These are phyloP conservation scores for Phytophthora aleatoria DNA, from an alignment of 352 stramenopile genomes.

Conservation along the genomic window DNA sequence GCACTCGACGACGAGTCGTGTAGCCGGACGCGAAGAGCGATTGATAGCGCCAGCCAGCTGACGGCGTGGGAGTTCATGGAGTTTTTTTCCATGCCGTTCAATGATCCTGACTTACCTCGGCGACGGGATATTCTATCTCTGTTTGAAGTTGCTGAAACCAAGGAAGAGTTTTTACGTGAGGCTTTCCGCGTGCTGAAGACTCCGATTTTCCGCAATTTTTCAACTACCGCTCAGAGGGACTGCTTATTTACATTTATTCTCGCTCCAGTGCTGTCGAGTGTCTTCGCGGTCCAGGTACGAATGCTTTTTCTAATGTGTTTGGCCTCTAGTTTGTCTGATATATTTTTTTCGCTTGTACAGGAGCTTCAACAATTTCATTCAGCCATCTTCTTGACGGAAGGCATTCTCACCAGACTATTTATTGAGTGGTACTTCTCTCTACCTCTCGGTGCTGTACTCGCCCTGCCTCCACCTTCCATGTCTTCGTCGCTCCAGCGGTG, in stretches of 20 bases:
- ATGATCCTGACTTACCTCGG: slow-evolving; percentile 56
- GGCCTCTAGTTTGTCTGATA: slow-evolving; percentile 11
- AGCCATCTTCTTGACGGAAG: slow-evolving; percentile 58
- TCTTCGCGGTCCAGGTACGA: slow-evolving; percentile 81
- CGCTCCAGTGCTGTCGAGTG: slow-evolving; percentile 71
- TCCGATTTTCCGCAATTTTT: slow-evolving; percentile 57
- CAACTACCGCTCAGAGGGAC: slow-evolving; percentile 34
- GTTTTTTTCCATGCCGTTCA: slow-evolving; percentile 84
- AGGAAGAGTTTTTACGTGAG: slow-evolving; percentile 62
- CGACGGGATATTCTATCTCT: slow-evolving; percentile 68
- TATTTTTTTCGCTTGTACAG: slow-evolving; percentile 31
- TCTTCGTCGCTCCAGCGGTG: slow-evolving; percentile 83
- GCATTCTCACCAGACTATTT: slow-evolving; percentile 62
- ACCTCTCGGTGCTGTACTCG: slow-evolving; percentile 58
- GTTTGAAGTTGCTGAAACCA: slow-evolving; percentile 61
- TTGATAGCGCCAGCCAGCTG: slow-evolving; percentile 47
- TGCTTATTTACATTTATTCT: slow-evolving; percentile 71
- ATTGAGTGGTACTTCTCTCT: slow-evolving; percentile 87
- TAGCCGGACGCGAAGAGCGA: slow-evolving; percentile 39
- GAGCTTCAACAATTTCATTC: slow-evolving; percentile 67
- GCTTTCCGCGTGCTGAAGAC: slow-evolving; percentile 49
- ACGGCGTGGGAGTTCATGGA: slow-evolving; percentile 80
- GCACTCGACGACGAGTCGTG: slow-evolving; percentile 59
- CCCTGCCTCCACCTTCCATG: slow-evolving; percentile 60
- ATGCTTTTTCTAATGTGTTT: not conserved